Evolutionary conservation across 805 yeast genomes (phyloP).

Genomic region (Yarrowia sp.): DNA sequence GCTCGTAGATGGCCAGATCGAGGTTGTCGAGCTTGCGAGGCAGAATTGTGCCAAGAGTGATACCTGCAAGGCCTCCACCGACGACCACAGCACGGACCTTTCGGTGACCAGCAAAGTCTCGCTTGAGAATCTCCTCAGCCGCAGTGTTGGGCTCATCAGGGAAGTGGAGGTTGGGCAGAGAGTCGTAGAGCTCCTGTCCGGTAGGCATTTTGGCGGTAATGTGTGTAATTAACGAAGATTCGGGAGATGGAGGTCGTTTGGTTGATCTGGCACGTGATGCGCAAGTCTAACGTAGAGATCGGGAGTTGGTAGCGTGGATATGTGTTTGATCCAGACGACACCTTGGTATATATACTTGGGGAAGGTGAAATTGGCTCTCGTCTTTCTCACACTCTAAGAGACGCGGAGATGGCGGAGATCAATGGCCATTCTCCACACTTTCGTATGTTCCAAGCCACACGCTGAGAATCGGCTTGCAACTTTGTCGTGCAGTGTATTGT

Average conservation of each 20-base stretch:
- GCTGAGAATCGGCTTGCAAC: not conserved
- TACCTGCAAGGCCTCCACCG: conserved; percentile 37
- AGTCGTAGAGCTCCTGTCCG: conserved; percentile 17
- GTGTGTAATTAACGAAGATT: not conserved
- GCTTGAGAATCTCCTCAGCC: conserved; percentile 13
- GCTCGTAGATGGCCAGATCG: conserved; percentile 34
- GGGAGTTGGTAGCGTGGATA: not conserved
- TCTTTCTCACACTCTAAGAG: not conserved
- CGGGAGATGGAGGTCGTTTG: not conserved
- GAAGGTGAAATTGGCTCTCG: not conserved
- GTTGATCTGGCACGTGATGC: conserved; percentile 9
- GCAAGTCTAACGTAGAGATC: not conserved
- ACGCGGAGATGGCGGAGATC: conserved; percentile 23
- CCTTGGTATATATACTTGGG: not conserved
- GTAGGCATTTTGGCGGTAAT: not conserved
- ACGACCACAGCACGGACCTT: conserved; percentile 29
- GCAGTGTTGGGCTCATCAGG: conserved; percentile 22
- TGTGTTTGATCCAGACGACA: not conserved
- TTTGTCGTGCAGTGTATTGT: too few relatives aligned
- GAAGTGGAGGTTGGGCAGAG: conserved; percentile 6
- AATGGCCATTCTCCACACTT: not conserved
- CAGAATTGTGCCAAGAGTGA: conserved; percentile 31
- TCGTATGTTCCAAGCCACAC: conserved; percentile 17
- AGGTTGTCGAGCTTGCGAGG: conserved; percentile 32
- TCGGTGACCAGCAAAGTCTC: conserved; percentile 18